phyloP scores from a whole-genome alignment of 371 early-diverging fungal species.

The Syncephalastrum racemosum region DNA sequence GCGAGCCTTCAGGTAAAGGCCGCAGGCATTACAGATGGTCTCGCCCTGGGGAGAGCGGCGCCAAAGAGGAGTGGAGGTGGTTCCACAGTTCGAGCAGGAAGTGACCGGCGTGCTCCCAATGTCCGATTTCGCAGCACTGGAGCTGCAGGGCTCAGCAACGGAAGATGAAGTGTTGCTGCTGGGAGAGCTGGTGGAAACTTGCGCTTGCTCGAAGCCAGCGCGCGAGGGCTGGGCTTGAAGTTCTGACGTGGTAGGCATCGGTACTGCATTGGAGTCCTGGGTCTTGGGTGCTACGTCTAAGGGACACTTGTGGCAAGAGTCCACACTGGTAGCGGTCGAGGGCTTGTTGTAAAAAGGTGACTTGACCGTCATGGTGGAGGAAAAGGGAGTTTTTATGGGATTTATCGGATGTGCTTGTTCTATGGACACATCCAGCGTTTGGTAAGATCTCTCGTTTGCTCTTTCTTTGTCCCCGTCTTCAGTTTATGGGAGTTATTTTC shows the following conservation, averaged over 20 bases:
- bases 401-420: too few relatives aligned
- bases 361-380: slow-evolving; percentile 47
- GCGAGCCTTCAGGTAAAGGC: slow-evolving; percentile 82
- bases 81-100: slow-evolving; percentile 87
- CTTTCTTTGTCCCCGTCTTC: too few relatives aligned
- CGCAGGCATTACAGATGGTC: slow-evolving; percentile 92
- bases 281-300: slow-evolving; percentile 22
- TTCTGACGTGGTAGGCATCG: slow-evolving; percentile 14
- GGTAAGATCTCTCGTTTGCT: too few relatives aligned
- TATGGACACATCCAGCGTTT: too few relatives aligned
- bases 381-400: too few relatives aligned
- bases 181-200: slow-evolving; percentile 37
- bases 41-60: slow-evolving; percentile 81
- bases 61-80: slow-evolving; percentile 93
- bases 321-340: slow-evolving; percentile 53
- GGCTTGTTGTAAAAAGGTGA: slow-evolving; percentile 55
- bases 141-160: slow-evolving; percentile 54
- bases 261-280: slow-evolving; percentile 24
- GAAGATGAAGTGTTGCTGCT: slow-evolving; percentile 29
- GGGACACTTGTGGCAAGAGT: slow-evolving; percentile 54
- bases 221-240: slow-evolving; percentile 31
- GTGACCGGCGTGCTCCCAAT: slow-evolving; percentile 51
- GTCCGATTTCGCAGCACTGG: slow-evolving; percentile 58
- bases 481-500: too few relatives aligned
- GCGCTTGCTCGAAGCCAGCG: slow-evolving; percentile 47